Conservation (phyloP, 2,329 filamentous ascomycete species). For the Phialemoniopsis sp. region DNA sequence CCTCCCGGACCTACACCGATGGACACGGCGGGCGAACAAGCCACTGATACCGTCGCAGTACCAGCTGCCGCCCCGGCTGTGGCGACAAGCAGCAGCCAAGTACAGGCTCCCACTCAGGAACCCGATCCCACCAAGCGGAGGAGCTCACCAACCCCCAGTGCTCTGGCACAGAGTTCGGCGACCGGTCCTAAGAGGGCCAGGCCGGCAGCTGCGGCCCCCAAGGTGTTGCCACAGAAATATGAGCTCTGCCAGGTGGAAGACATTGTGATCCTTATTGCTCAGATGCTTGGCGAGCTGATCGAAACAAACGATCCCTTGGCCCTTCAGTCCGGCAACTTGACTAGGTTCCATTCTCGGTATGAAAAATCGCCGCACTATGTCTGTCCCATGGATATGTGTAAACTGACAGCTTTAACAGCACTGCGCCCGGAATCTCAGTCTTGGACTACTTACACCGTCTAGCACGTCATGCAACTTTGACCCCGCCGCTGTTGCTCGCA, state of each 20-base stretch:
- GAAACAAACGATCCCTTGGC: constrained; percentile 87
- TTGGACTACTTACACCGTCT: constrained; percentile 89
- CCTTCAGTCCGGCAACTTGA: constrained; percentile 79
- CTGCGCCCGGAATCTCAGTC: constrained; percentile 86
- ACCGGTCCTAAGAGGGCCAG: constrained; percentile 47
- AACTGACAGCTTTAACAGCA: constrained; percentile 31
- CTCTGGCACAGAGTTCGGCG: background rate
- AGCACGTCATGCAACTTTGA: constrained; percentile 89
- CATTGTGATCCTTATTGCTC: constrained; percentile 83
- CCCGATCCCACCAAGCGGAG: constrained; percentile 36
- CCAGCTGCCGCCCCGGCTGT: constrained; percentile 11
- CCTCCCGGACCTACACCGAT: constrained; percentile 16
- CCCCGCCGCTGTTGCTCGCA: constrained; percentile 88
- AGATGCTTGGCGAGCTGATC: constrained; percentile 95
- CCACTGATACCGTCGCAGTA: constrained; percentile 5
- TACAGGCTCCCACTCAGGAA: constrained; percentile 2
- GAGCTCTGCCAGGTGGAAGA: constrained; percentile 80
- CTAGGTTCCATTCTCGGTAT: constrained; percentile 67
- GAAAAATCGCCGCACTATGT: no score
- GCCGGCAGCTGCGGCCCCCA: constrained; percentile 45
- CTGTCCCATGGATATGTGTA: constrained; percentile 3
- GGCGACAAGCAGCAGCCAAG: constrained; percentile 7
- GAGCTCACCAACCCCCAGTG: constrained; percentile 22
- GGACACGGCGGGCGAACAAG: constrained; percentile 6
- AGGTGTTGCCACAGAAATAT: constrained; percentile 68